Conservation (phyloP, 352 stramenopile species). For the Pythium vanterpoolii region DNA sequence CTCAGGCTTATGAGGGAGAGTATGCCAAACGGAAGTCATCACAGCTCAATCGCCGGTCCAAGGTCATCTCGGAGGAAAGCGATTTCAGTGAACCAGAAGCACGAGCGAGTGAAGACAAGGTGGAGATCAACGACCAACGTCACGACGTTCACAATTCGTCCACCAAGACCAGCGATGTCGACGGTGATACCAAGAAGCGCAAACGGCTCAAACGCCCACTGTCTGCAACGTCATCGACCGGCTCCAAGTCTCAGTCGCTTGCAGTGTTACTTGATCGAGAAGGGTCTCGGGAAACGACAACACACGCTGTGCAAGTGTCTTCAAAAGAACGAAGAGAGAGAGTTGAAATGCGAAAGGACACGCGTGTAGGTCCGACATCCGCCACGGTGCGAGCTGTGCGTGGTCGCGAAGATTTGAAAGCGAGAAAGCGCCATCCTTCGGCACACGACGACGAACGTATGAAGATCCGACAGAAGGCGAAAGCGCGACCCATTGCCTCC, state of each 20-base stretch:
- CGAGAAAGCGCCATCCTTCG: not conserved
- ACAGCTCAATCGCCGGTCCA: not conserved
- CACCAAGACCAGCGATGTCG: not conserved
- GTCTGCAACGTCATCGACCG: constrained; percentile 2
- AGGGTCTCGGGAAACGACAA: not conserved
- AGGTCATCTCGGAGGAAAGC: constrained; percentile 5
- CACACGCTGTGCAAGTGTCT: not conserved
- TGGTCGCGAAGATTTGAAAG: not conserved
- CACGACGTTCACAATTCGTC: not conserved
- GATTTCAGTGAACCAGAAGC: not conserved
- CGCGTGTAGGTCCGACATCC: not conserved
- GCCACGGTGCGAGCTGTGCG: not conserved
- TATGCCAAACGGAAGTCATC: not conserved
- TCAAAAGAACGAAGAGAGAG: not conserved
- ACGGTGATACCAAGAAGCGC: not conserved
- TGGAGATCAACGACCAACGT: not conserved
- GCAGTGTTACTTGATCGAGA: constrained; percentile 5
- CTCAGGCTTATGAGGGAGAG: not conserved
- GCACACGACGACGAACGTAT: not conserved
- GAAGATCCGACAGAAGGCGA: constrained; percentile 7
- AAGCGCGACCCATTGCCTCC: not conserved
- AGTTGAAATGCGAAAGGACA: not conserved
- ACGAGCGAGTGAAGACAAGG: not conserved
- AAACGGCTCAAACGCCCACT: constrained; percentile 14
- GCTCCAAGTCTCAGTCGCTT: constrained; percentile 1